phyloP scores from a whole-genome alignment of 2,329 filamentous ascomycete genomes.

The Beauveria sp. region DNA sequence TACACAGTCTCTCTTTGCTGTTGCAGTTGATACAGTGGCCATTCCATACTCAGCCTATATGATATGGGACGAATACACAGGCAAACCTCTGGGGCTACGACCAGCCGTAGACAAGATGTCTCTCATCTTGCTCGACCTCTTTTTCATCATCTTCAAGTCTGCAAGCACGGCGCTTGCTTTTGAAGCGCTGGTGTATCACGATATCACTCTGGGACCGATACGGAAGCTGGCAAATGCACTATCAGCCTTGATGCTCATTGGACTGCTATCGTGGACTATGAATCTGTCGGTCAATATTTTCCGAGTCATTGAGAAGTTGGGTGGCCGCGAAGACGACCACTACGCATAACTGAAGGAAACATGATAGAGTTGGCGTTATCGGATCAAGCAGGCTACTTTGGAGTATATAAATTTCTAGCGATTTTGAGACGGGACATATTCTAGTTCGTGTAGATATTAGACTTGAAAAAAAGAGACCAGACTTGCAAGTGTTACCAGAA shows the following conservation, averaged over 20 bases:
- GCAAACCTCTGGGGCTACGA: conserved; percentile 83
- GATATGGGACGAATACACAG: conserved; percentile 93
- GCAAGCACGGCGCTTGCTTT: conserved; percentile 89
- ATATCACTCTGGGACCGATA: conserved; percentile 26
- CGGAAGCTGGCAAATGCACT: conserved; percentile 59
- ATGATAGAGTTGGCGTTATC: background rate
- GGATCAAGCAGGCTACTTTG: background rate
- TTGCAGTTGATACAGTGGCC: conserved; percentile 81
- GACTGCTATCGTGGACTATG: conserved; percentile 79
- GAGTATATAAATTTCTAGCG: background rate
- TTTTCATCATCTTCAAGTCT: conserved; percentile 96
- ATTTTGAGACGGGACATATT: background rate
- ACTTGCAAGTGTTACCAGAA: no score
- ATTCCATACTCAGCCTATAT: conserved; percentile 89
- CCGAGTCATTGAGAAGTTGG: conserved; percentile 55
- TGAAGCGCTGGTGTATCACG: conserved; percentile 63
- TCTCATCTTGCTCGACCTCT: conserved; percentile 82
- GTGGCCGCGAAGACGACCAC: conserved; percentile 41
- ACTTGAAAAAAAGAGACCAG: no score
- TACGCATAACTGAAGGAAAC: conserved; percentile 13
- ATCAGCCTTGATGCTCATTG: conserved; percentile 70
- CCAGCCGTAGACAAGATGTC: conserved; percentile 78
- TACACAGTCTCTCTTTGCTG: conserved; percentile 78
- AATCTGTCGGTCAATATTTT: conserved; percentile 85
- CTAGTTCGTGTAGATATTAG: no score